Evolutionary conservation across 306 rosid species (phyloP).

Genomic region (Adenanthera pavonina): DNA sequence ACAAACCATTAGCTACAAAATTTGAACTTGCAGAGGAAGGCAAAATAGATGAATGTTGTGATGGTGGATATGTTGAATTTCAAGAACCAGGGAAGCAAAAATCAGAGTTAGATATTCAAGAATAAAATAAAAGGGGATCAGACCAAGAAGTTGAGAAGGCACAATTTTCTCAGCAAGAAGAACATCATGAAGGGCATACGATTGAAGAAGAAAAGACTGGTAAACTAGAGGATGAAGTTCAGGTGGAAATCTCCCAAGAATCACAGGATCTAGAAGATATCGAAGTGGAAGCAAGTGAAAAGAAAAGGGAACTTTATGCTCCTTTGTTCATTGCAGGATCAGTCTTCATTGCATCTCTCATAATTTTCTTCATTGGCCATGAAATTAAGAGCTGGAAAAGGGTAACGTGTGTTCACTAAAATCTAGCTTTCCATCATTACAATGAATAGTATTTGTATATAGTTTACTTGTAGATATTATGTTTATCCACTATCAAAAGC

Average conservation of each 20-base stretch:
- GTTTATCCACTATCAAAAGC: conserved; percentile 9
- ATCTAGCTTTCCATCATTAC: conserved; percentile 19
- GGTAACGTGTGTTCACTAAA: conserved; percentile 16
- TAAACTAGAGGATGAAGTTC: background rate
- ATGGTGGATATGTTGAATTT: conserved; percentile 7
- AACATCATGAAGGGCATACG: background rate
- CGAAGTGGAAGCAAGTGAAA: conserved; percentile 34
- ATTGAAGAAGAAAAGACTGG: background rate
- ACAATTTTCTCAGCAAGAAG: conserved; percentile 26
- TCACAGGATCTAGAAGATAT: conserved; percentile 33
- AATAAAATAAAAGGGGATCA: conserved; percentile 20
- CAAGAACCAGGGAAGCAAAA: conserved; percentile 18
- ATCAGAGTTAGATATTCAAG: conserved; percentile 25
- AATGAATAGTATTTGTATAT: background rate
- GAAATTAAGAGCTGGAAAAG: conserved; percentile 43
- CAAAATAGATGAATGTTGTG: background rate
- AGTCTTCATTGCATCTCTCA: conserved; percentile 52
- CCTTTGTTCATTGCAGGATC: conserved; percentile 67
- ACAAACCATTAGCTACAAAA: conserved; percentile 32
- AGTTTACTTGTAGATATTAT: background rate
- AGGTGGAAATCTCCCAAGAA: conserved; percentile 1
- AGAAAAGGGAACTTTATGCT: conserved; percentile 42
- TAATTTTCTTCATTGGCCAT: conserved; percentile 43
- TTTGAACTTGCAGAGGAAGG: conserved; percentile 14
- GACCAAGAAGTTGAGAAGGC: conserved; percentile 29